Percentiles rank a stretch among this genome's conserved stretches.
These are phyloP conservation scores for Calendula officinalis DNA, from an alignment of 129 eudicot species.

Conservation along the genomic window DNA sequence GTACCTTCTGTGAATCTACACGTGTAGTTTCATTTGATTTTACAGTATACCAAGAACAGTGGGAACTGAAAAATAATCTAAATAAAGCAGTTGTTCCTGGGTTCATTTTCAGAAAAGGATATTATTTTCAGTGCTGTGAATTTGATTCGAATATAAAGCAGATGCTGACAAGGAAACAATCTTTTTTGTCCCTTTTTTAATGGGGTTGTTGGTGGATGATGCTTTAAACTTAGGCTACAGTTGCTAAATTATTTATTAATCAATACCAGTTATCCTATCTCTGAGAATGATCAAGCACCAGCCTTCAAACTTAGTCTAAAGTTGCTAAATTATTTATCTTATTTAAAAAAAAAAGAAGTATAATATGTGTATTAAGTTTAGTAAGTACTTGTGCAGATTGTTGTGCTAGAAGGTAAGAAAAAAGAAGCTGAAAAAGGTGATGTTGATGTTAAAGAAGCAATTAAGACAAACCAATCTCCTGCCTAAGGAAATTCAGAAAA, in stretches of 20 bases:
- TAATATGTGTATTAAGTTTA: conserved; percentile 8
- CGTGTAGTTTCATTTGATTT: background rate
- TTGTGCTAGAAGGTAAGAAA: conserved; percentile 45
- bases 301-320: conserved; percentile 4
- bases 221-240: conserved; percentile 11
- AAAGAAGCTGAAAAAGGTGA: conserved; percentile 35
- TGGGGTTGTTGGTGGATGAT: conserved; percentile 16
- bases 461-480: conserved; percentile 25
- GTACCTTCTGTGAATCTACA: background rate
- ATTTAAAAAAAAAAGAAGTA: background rate
- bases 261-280: background rate
- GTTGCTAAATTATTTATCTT: background rate
- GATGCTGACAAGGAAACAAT: conserved; percentile 1
- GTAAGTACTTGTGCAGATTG: conserved; percentile 43
- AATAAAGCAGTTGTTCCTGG: background rate
- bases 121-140: conserved; percentile 12
- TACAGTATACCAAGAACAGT: background rate
- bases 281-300: background rate
- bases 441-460: conserved; percentile 28
- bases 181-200: background rate
- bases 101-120: background rate
- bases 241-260: background rate
- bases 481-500: conserved; percentile 29
- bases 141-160: conserved; percentile 15
- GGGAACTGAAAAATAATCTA: conserved; percentile 8